phyloP scores from a whole-genome alignment of 352 stramenopile genomes.

The Globisporangium barbulae region DNA sequence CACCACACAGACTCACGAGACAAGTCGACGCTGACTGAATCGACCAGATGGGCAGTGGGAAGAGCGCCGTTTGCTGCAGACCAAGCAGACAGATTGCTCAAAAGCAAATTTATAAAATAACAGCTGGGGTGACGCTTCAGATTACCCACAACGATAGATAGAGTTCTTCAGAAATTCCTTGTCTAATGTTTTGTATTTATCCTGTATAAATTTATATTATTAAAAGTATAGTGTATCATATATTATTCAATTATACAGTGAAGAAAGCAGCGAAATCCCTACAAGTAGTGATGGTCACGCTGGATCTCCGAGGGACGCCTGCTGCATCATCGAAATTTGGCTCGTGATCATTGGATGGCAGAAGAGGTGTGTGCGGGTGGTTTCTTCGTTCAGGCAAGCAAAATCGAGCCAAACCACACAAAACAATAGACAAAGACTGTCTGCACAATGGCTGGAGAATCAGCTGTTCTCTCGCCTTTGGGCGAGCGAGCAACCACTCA shows the following conservation, averaged over 20 bases:
- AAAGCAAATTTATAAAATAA: too few relatives aligned
- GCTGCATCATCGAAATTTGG: not conserved
- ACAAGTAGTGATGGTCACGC: not conserved
- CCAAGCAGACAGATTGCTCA: not conserved
- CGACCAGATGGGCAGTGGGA: not conserved
- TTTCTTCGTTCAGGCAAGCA: not conserved
- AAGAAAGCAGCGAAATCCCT: not conserved
- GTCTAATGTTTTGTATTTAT: not conserved
- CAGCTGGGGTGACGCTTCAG: not conserved
- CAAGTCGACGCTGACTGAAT: not conserved
- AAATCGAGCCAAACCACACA: not conserved
- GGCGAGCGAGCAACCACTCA: not conserved
- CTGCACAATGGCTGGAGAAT: not conserved
- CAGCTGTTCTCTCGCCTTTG: not conserved
- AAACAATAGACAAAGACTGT: too few relatives aligned
- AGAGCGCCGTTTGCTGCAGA: not conserved
- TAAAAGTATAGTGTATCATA: not conserved
- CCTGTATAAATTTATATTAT: not conserved
- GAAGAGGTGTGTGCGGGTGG: not conserved
- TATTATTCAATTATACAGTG: not conserved
- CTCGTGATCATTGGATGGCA: not conserved
- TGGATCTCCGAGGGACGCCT: not conserved
- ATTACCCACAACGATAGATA: not conserved
- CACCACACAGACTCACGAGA: too few relatives aligned
- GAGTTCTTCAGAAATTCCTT: slow-evolving; percentile 2